These are phyloP conservation scores for Penicillium dipodomyicola DNA, from an alignment of 495 filamentous ascomycete species.

Conservation along the genomic window DNA sequence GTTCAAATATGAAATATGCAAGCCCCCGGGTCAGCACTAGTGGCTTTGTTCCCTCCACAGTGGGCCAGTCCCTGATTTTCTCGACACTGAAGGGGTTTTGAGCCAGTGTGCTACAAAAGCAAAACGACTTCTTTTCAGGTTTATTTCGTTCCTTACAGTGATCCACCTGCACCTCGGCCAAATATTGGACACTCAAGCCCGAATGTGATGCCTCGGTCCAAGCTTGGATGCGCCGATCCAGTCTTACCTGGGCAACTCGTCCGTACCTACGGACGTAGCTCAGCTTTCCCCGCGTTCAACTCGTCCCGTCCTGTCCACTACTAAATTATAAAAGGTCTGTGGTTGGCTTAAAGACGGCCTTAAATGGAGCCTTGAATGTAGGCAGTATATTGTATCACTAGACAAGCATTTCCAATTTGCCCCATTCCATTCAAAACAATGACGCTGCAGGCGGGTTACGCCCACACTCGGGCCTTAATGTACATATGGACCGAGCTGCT, in stretches of 20 bases:
- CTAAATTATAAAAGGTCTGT: background rate
- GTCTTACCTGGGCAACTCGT: too few species aligned
- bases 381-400: background rate
- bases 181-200: background rate
- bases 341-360: background rate
- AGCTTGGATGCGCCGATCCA: background rate
- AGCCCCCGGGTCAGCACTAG: constrained; percentile 7
- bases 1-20: background rate
- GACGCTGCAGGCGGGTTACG: background rate
- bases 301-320: background rate
- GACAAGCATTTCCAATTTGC: background rate
- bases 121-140: background rate
- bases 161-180: background rate
- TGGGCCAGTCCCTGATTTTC: constrained; percentile 3
- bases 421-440: background rate
- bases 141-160: background rate
- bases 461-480: background rate
- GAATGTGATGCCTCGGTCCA: constrained; percentile 17
- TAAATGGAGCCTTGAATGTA: background rate
- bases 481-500: constrained; percentile 1
- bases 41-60: background rate
- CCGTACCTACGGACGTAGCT: background rate
- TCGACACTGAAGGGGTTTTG: background rate
- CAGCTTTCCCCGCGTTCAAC: constrained; percentile 2
- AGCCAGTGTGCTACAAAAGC: background rate